Evolutionary conservation across 2,329 filamentous ascomycete species (phyloP).

Genomic region (Botrytis pseudocinerea): DNA sequence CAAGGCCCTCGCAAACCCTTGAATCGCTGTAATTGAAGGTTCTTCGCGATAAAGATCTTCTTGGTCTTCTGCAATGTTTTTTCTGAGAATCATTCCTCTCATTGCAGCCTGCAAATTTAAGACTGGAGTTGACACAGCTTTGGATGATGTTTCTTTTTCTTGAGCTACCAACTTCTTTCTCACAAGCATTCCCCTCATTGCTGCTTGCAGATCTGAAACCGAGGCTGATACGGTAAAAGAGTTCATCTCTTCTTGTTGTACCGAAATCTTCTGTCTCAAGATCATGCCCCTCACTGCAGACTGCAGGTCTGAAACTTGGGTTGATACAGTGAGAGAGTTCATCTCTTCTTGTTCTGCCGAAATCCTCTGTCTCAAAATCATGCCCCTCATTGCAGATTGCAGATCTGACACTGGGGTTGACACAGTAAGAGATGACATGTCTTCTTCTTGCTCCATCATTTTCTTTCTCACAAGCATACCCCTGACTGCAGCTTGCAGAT

Average conservation of each 20-base stretch:
- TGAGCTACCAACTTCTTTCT: slow-evolving; percentile 6
- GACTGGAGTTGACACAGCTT: slow-evolving; percentile 52
- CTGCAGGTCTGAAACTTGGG: slow-evolving; percentile 53
- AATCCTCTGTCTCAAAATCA: slow-evolving; percentile 51
- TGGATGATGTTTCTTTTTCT: slow-evolving; percentile 10
- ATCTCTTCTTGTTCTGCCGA: background rate
- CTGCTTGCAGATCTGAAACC: slow-evolving; percentile 51
- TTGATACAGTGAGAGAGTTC: slow-evolving; percentile 44
- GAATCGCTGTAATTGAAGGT: slow-evolving; percentile 55
- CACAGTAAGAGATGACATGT: slow-evolving; percentile 40
- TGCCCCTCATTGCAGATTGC: slow-evolving; percentile 24
- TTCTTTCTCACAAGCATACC: slow-evolving; percentile 50
- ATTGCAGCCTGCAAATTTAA: slow-evolving; percentile 46
- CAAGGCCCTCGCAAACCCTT: slow-evolving; percentile 63
- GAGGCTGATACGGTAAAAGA: slow-evolving; percentile 48
- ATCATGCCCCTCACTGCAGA: slow-evolving; percentile 42
- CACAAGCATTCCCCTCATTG: slow-evolving; percentile 10
- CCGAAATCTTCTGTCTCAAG: slow-evolving; percentile 46
- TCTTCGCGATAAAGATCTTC: slow-evolving; percentile 53
- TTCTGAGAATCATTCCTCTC: slow-evolving; percentile 51
- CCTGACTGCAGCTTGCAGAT: slow-evolving; percentile 44
- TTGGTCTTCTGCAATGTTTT: slow-evolving; percentile 54
- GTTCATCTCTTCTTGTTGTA: background rate
- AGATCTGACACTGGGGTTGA: slow-evolving; percentile 56
- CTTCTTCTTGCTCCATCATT: background rate